Percentiles rank a stretch among this genome's conserved stretches.
phyloP scores from a whole-genome alignment of 139 green algal species.

The Chloropicon primus region DNA sequence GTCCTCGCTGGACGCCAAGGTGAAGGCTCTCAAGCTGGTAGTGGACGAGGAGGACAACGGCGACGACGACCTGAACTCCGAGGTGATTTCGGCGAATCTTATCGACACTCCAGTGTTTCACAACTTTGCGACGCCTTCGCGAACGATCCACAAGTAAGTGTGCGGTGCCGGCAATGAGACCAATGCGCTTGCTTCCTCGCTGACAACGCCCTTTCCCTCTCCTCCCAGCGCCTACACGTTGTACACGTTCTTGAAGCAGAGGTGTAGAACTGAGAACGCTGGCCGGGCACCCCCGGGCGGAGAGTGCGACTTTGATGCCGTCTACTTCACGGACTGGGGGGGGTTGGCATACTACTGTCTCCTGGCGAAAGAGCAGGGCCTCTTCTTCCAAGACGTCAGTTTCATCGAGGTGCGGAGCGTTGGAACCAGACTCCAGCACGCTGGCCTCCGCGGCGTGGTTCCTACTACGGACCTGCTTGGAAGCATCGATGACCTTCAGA shows the following conservation, averaged over 20 bases:
- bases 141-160: background rate
- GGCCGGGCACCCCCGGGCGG: too few species aligned
- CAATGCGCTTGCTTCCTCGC: too few species aligned
- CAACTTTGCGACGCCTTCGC: background rate
- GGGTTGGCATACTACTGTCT: background rate
- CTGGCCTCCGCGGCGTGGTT: background rate
- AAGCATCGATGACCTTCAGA: background rate
- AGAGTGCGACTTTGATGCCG: background rate
- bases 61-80: too few species aligned
- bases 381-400: background rate
- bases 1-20: background rate
- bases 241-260: background rate
- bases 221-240: too few species aligned
- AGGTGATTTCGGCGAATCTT: too few species aligned
- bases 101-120: background rate
- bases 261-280: too few species aligned
- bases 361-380: background rate
- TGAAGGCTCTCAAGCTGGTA: too few species aligned
- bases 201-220: too few species aligned
- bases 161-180: too few species aligned
- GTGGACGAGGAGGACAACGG: too few species aligned
- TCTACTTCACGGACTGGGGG: background rate
- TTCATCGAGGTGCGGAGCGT: background rate
- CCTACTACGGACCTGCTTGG: background rate
- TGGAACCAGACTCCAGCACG: background rate